Evolutionary conservation across 1,284 basidiomycete species (phyloP), one percentile per base, ranked within the genome.

Genomic region (Calocybe gambosa): DNA sequence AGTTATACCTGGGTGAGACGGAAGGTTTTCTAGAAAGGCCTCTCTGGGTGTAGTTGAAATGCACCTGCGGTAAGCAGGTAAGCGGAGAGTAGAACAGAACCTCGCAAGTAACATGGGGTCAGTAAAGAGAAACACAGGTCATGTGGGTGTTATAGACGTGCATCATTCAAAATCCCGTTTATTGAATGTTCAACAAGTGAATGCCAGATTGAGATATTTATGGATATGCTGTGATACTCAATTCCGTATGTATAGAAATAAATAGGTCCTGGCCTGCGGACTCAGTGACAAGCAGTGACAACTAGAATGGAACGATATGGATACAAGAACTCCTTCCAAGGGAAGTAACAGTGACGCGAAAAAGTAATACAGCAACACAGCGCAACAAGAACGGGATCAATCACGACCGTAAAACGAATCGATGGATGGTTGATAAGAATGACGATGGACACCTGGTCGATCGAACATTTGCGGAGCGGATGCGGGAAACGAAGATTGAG

Each of bases 11-110:
- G 78, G 75, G 63, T 69, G 60, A 9, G 65, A 64, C 26, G 60
- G 41, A 20, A 74, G 46, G 13, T 70, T 68, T 57, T 81, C 73
- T 28, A 87, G 66, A 60, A 78, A 85, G 4, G 77, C 84, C 55
- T 92, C 50, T 45, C 33, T 46, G 16, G 52, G 29, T 7, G 50
- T 46, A 16, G 46, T 43, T 1, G 58, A 55, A 31, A 55, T 39
- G 25, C 31, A 47, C 39, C 52, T 53, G 34, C 51, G 26, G 39
- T 18, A 38, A 18, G 25, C 31, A 28, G 28, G n/a, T 34, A 34
- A 34, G n/a, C 31, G 31, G 5, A 34, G 31, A 15, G n/a, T 2
- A 15, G n/a, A 34, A 34, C 31, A 16, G 4, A 34, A n/a, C 31
- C 38, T 40, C 13, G 16, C 13, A 7, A 45, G 44, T 3, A 40